Percentiles rank a stretch among this genome's conserved stretches.
Conservation (phyloP, 805 yeast genomes). For the Starmerella sirachaensis region DNA sequence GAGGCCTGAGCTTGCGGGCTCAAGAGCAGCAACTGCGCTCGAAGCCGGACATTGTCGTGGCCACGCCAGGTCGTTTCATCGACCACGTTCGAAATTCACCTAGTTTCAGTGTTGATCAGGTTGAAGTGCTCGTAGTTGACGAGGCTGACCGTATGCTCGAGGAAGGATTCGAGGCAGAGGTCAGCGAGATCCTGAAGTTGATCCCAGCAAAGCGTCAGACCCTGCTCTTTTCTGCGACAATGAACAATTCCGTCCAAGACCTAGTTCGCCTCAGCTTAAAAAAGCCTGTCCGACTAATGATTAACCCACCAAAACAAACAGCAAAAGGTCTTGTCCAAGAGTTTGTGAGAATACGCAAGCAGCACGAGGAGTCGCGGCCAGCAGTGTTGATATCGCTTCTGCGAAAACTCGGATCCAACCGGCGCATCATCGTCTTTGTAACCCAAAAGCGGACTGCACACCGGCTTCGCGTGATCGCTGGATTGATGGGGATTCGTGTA, state of each 20-base stretch:
- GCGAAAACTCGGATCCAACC: constrained; percentile 53
- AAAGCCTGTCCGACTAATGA: constrained; percentile 88
- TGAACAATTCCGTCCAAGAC: constrained; percentile 86
- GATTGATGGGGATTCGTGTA: constrained; percentile 64
- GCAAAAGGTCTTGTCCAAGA: constrained; percentile 86
- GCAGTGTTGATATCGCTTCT: constrained; percentile 67
- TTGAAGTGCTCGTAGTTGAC: constrained; percentile 86
- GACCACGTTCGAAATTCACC: constrained; percentile 95
- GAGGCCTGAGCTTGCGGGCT: constrained; percentile 89
- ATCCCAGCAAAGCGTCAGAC: constrained; percentile 91
- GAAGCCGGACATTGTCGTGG: constrained; percentile 92
- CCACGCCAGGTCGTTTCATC: constrained; percentile 97
- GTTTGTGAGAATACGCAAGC: constrained; percentile 82
- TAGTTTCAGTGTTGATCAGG: constrained; percentile 76
- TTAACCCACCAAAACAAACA: constrained; percentile 91
- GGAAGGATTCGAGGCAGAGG: constrained; percentile 94
- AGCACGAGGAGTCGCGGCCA: constrained; percentile 57
- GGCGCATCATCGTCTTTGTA: constrained; percentile 79
- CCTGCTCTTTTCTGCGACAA: constrained; percentile 89
- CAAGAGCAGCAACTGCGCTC: constrained; percentile 89
- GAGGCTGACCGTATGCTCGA: constrained; percentile 99
- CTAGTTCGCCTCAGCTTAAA: constrained; percentile 77
- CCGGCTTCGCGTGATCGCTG: constrained; percentile 68
- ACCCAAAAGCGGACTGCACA: constrained; percentile 88
- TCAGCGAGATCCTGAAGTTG: constrained; percentile 76